phyloP scores from a whole-genome alignment of 495 filamentous ascomycete genomes.

The Daldinia loculata region DNA sequence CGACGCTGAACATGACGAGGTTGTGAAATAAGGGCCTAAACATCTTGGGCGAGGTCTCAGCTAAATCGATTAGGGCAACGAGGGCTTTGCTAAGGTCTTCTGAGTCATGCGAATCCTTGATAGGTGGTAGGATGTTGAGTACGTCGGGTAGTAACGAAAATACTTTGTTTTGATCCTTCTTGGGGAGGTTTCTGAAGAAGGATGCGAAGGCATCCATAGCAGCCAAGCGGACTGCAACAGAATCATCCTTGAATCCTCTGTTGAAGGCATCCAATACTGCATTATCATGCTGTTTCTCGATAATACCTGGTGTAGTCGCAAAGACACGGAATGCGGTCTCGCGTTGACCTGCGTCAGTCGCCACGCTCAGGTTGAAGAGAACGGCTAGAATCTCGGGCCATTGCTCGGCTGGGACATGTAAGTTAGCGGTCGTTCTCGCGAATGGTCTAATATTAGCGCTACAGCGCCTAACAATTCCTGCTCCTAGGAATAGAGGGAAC shows the following conservation, averaged over 20 bases:
- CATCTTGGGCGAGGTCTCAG: constrained; percentile 92
- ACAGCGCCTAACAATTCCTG: background rate
- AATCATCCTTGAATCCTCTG: constrained; percentile 89
- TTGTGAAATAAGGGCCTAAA: constrained; percentile 92
- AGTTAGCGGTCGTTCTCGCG: constrained; percentile 38
- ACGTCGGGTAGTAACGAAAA: constrained; percentile 85
- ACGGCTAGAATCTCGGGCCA: constrained; percentile 91
- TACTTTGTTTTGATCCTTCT: constrained; percentile 87
- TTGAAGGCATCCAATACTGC: constrained; percentile 84
- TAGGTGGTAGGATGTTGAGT: constrained; percentile 89
- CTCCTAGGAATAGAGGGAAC: background rate
- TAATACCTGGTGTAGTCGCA: constrained; percentile 92
- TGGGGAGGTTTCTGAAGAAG: constrained; percentile 89
- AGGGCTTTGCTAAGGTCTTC: constrained; percentile 90
- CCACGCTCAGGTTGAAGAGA: constrained; percentile 88
- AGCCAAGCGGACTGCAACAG: constrained; percentile 83
- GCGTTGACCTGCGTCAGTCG: constrained; percentile 77
- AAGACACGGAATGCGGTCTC: constrained; percentile 95
- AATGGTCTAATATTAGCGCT: background rate
- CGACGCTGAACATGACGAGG: constrained; percentile 89
- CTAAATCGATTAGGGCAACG: constrained; percentile 89
- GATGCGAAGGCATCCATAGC: constrained; percentile 97
- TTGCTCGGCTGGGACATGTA: constrained; percentile 66
- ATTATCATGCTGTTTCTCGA: constrained; percentile 93
- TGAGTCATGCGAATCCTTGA: constrained; percentile 88